Percentiles rank a stretch among this genome's conserved stretches.
Conservation (phyloP, 768 basidiomycete genomes). For the Serpula lacrymans region DNA sequence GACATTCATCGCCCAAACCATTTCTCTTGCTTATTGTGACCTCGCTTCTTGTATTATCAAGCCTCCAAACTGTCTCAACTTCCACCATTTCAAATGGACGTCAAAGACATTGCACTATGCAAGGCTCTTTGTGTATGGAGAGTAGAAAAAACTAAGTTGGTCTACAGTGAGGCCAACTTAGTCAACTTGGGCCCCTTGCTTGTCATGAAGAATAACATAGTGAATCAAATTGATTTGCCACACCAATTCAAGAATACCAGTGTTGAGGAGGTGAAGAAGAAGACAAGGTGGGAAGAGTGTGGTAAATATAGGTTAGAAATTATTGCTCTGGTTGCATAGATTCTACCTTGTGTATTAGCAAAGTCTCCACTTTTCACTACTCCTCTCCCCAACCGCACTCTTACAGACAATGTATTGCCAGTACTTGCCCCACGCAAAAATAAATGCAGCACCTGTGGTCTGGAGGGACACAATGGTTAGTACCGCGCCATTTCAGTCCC, state of each 20-base stretch:
- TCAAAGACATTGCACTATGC: conserved; percentile 1
- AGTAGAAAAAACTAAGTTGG: neutral
- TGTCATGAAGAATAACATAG: conserved; percentile 9
- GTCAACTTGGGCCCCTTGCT: conserved; percentile 6
- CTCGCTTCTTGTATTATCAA: neutral
- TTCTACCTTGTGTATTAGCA: no score
- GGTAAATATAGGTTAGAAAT: neutral
- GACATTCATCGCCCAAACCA: conserved; percentile 14
- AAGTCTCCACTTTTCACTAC: no score
- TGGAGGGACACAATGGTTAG: neutral
- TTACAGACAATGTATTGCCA: no score
- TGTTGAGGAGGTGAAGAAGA: conserved; percentile 7
- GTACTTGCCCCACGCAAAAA: neutral
- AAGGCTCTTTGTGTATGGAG: conserved; percentile 9
- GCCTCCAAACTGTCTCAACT: neutral
- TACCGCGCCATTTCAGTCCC: neutral
- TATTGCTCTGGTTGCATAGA: neutral
- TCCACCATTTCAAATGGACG: conserved; percentile 1
- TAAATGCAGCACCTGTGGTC: neutral
- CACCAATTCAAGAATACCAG: conserved; percentile 14
- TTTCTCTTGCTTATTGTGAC: neutral
- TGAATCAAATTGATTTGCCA: conserved; percentile 18
- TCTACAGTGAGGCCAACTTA: conserved; percentile 1
- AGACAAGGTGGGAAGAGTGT: conserved; percentile 13
- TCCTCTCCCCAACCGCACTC: no score